Evolutionary conservation across 441 rosid genomes (phyloP), one percentile per base, ranked within the genome.

Genomic region (Dalechampia spathulata): DNA sequence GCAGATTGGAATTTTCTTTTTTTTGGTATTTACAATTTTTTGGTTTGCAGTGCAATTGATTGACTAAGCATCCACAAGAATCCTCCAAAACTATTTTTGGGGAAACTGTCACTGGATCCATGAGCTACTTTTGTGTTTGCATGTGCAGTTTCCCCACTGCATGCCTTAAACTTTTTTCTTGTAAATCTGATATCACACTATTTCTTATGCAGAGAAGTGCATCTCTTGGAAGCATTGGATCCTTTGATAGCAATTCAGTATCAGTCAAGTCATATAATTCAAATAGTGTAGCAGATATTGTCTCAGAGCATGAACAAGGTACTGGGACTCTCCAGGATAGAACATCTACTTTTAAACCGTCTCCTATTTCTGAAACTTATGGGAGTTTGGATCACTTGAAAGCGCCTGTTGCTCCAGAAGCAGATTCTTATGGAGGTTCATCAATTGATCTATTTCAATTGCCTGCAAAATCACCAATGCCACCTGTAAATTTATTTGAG

Each of bases 211-310:
- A 92, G 96, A 83, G 90, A 80, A 73, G 83, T 42, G 57, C 74
- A 47, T 92, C 98, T 60, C 69, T 64, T 21, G 91, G 83, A 69
- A 86, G 91, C 75, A 62, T 60, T 59, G 80, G 78, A 58, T 81
- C 94, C 54, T 71, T 82, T 49, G 89, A 80, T 37, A 72, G 80
- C 78, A 78, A 73, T 58, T 69, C 80, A 36, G 15, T 60, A 67
- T 81, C 93, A 65, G 27, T 75, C 62, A 85, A 75, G 74, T 83
- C 90, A 54, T 70, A 64, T 65, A 74, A 76, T 63, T 81, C 85
- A 0, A 74, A 79, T 58, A 67, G 73, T 66, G 67, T 75, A 40
- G 67, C 45, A 19, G 88, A 87, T 68, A 70, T 59, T 51, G 59
- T 54, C 44, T 62, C 86, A 17, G 83, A 73, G 59, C 66, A 71